These are phyloP conservation scores for Kalmanozyma brasiliensis DNA, from an alignment of 1,284 basidiomycete species.

Conservation along the genomic window DNA sequence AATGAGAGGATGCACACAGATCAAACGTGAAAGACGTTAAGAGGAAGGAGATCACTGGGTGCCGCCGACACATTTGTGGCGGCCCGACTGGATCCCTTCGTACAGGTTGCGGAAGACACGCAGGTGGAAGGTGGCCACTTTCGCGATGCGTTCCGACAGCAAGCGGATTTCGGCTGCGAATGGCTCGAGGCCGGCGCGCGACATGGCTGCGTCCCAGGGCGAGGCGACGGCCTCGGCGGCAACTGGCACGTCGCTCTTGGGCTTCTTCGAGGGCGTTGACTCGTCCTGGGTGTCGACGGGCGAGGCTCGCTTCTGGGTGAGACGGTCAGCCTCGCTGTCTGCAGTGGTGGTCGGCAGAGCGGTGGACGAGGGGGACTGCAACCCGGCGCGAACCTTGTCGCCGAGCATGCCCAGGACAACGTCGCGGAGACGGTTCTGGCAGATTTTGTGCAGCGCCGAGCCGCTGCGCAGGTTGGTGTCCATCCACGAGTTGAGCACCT, in stretches of 20 bases:
- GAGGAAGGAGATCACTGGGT: not conserved
- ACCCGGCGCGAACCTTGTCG: slow-evolving; percentile 24
- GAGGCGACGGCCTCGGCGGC: not conserved
- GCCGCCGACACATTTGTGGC: slow-evolving; percentile 11
- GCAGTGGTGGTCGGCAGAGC: slow-evolving; percentile 1
- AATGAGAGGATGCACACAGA: slow-evolving; percentile 4
- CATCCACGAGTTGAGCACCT: slow-evolving; percentile 57
- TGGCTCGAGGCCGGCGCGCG: slow-evolving; percentile 52
- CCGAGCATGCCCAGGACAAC: slow-evolving; percentile 47
- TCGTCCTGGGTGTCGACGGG: slow-evolving; percentile 2
- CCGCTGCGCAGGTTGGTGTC: slow-evolving; percentile 49
- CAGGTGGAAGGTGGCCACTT: slow-evolving; percentile 57
- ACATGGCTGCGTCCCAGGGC: slow-evolving; percentile 35
- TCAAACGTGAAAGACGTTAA: too few relatives aligned
- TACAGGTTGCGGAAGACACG: slow-evolving; percentile 56
- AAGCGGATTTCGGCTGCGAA: slow-evolving; percentile 53
- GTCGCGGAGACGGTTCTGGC: slow-evolving; percentile 47
- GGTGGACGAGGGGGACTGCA: slow-evolving; percentile 10
- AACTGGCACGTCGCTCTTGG: slow-evolving; percentile 2
- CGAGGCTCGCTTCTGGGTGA: slow-evolving; percentile 17
- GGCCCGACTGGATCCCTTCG: slow-evolving; percentile 35
- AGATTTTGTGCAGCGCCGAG: slow-evolving; percentile 54
- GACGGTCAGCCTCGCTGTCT: not conserved
- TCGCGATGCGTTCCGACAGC: slow-evolving; percentile 53
- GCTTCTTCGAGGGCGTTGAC: slow-evolving; percentile 12